These are phyloP conservation scores for Arabidopsis suecica DNA, from an alignment of 345 rosid genomes.

Conservation along the genomic window DNA sequence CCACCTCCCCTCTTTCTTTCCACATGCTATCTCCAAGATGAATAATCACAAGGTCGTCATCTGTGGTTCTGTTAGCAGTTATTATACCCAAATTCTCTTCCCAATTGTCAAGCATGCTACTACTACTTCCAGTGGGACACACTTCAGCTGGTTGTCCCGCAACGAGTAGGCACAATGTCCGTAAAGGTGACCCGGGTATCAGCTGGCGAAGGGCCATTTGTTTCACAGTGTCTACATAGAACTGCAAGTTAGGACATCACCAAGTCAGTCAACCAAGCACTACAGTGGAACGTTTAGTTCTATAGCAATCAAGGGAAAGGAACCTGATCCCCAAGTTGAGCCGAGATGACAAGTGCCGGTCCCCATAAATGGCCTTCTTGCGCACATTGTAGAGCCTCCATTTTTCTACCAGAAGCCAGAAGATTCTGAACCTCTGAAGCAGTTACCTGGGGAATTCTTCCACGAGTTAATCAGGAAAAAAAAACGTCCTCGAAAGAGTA, in stretches of 20 bases:
- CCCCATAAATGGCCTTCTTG: slow-evolving; percentile 99
- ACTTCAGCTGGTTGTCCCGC: slow-evolving; percentile 98
- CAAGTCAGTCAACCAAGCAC: slow-evolving; percentile 34
- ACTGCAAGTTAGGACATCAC: slow-evolving; percentile 53
- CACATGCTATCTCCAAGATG: slow-evolving; percentile 98
- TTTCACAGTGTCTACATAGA: slow-evolving; percentile 90
- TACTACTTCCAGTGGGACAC: slow-evolving; percentile 60
- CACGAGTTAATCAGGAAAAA: slow-evolving; percentile 28
- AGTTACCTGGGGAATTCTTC: slow-evolving; percentile 60
- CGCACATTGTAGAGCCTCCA: slow-evolving; percentile 82
- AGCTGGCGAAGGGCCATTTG: slow-evolving; percentile 95
- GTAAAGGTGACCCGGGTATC: slow-evolving; percentile 92
- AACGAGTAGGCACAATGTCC: slow-evolving; percentile 94
- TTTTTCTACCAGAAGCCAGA: slow-evolving; percentile 91
- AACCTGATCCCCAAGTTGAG: slow-evolving; percentile 98
- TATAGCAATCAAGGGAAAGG: slow-evolving; percentile 32
- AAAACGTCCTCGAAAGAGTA: slow-evolving; percentile 4
- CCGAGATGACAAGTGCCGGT: slow-evolving; percentile 94
- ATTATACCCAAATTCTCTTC: slow-evolving; percentile 97
- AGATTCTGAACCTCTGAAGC: slow-evolving; percentile 94
- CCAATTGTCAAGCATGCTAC: slow-evolving; percentile 96
- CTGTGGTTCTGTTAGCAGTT: slow-evolving; percentile 96
- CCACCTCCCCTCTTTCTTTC: slow-evolving; percentile 97
- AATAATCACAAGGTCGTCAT: slow-evolving; percentile 90
- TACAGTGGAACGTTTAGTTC: slow-evolving; percentile 6